These are phyloP conservation scores for Acanthamoeba sp. DNA, from an alignment of 208 protist species.

Conservation along the genomic window DNA sequence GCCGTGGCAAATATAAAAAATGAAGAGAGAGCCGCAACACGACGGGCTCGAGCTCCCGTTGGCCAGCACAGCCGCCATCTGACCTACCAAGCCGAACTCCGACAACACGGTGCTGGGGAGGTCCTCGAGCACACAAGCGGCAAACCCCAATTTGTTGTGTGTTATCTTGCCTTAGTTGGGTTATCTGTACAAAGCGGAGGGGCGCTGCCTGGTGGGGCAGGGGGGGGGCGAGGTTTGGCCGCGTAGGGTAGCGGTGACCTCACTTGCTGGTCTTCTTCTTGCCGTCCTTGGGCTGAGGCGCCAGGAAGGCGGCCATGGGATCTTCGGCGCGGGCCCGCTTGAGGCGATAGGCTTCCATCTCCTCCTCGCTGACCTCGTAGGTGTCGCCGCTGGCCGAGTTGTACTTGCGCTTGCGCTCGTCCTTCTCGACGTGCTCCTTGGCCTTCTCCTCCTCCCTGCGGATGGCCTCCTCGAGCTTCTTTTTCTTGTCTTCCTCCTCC, in stretches of 20 bases:
- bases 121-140: no score
- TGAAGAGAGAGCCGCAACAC: no score
- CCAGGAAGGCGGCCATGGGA: slow-evolving; percentile 83
- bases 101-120: no score
- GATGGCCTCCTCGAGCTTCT: slow-evolving; percentile 75
- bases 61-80: no score
- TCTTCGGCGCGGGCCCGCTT: slow-evolving; percentile 82
- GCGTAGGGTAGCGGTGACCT: not conserved
- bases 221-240: no score
- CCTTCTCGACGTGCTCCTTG: slow-evolving; percentile 60
- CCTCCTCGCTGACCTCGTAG: slow-evolving; percentile 82
- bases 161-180: no score
- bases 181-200: no score
- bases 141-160: no score
- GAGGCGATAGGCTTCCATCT: slow-evolving; percentile 86
- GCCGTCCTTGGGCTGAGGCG: slow-evolving; percentile 11
- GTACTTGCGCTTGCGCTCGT: slow-evolving; percentile 85
- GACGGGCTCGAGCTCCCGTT: no score
- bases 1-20: no score
- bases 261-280: not conserved
- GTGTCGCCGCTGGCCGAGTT: slow-evolving; percentile 78
- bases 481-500: slow-evolving; percentile 81
- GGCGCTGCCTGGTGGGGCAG: not conserved
- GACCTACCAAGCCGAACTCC: no score
- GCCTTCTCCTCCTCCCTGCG: slow-evolving; percentile 63